Base-by-base conservation (phyloP, 192 early-diverging fungal genomes). In the Coemansia sp. region DNA sequence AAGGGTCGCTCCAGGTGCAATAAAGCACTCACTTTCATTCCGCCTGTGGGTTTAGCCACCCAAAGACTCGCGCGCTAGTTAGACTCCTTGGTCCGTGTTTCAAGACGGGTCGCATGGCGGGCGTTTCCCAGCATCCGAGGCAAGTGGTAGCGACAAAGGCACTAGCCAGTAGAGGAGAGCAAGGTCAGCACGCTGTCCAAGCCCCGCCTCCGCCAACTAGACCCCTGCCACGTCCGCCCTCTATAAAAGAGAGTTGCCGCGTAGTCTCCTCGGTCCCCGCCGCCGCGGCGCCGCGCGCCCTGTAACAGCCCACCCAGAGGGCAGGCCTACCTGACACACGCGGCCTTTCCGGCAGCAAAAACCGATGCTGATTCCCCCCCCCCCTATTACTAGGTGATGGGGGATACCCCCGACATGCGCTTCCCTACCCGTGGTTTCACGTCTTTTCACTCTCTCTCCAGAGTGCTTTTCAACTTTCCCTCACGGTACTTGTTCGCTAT, bases 401-500 rank as follows among this genome's bases (percentile, higher is more conserved):
- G 9, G 40, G 19, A 29, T 53, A 29, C 31, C 37, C 51, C 41
- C 30, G 44, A 47, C 56, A 58, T 49, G 51, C 60, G 80, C 71
- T 85, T 84, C 81, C 83, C 80, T 87, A 84, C 79, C 69, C 78
- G 78, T 83, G 83, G 84, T 86, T 85, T 86, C 81, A 85, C 82
- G 82, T 76, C 83, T 85, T 82, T 85, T 82, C 70, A 84, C 80
- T 86, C 83, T 83, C 80, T 85, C 82, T 86, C 80, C 80, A 82
- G 81, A 82, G 79, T 82, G 65, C 79, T 82, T 85, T 86, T 85
- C 83, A 85, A 82, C 85, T 85, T 85, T 86, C 83, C 80, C 78
- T 87, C 82, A 84, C 79, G 78, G 85, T 86, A 85, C 83, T 86
- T 85, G 83, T 86, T 86, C 76, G 82, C 80, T 86, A 86, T 86